Base-by-base conservation (phyloP, 306 rosid species). In the Acacia acuminata region DNA sequence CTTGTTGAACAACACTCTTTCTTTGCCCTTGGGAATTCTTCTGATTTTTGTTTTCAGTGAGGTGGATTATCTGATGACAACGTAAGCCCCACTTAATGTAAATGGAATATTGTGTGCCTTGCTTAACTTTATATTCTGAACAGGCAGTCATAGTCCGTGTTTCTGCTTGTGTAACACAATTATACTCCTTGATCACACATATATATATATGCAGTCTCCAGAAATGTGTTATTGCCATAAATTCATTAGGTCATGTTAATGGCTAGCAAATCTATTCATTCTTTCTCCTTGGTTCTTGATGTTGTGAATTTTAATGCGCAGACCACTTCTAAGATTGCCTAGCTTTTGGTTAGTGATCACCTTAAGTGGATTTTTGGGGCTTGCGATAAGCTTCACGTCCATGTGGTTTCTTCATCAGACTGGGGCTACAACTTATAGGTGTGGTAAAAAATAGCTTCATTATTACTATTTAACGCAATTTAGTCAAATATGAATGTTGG, bases 361-460 rank as follows among this genome's bases (percentile, higher is more conserved):
- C 15, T 86, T 91, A 14, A 96, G 99, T 77, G 99, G 99, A 75
- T 70, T 91, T 90, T 86, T 94, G 90, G 99, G 99, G 74, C 90
- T 96, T 75, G 99, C 94, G 43, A 96, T 96, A 85, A 96, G 99
- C 88, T 96, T 96, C 92, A 91, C 99, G 15, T 96, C 99, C 65
- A 94, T 96, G 99, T 94, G 99, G 99, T 96, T 96, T 91, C 99
- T 96, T 89, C 99, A 92, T 87, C 98, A 96, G 84, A 96, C 98
- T 8, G 93, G 99, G 78, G 98, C 99, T 64, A 96, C 99, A 69
- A 96, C 99, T 66, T 78, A 78, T 42, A 79, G 76, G 82, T 79
- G 19, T 68, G 82, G 11, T 51, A 38, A 51, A 19, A 51, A 53
- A 50, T 15, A 58, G 13, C 48, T 40, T 55, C 27, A 44, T 45